Evolutionary conservation across 1,284 basidiomycete species (phyloP).

Genomic region (Fomes fomentarius): DNA sequence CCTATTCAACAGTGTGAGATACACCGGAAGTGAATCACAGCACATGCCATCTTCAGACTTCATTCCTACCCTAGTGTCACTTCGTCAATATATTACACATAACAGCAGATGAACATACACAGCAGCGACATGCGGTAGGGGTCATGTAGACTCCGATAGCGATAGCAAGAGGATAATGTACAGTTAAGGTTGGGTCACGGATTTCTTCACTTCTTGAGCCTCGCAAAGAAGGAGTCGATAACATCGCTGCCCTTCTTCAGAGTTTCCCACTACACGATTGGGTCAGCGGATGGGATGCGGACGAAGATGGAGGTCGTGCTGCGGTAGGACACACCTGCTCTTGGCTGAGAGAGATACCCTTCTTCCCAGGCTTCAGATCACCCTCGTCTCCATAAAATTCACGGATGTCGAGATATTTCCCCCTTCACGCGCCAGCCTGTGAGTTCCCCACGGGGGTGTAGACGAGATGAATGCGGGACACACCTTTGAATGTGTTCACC

Average conservation of each 20-base stretch:
- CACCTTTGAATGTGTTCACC: slow-evolving; percentile 73
- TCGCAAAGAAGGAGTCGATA: slow-evolving; percentile 58
- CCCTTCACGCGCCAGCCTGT: slow-evolving; percentile 33
- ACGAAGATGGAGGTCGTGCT: background rate
- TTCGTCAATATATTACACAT: too few relatives aligned
- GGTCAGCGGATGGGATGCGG: slow-evolving; percentile 1
- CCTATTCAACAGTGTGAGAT: too few relatives aligned
- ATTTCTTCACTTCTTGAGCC: too few relatives aligned
- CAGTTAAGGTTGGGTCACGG: too few relatives aligned
- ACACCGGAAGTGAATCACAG: too few relatives aligned
- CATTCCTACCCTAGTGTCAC: too few relatives aligned
- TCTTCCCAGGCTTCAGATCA: slow-evolving; percentile 80
- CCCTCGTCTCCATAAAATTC: slow-evolving; percentile 72
- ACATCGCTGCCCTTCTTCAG: slow-evolving; percentile 47
- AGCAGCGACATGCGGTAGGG: too few relatives aligned
- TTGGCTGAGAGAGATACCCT: slow-evolving; percentile 72
- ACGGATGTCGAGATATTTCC: slow-evolving; percentile 73
- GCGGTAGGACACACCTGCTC: slow-evolving; percentile 62
- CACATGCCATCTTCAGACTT: too few relatives aligned
- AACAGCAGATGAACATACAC: too few relatives aligned
- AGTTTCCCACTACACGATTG: slow-evolving; percentile 55
- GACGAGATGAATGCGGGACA: background rate
- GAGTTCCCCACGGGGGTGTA: background rate
- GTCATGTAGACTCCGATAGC: too few relatives aligned
- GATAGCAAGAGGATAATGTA: too few relatives aligned